A percentile compares a stretch with the other conserved stretches of the same genome.
phyloP scores from a whole-genome alignment of 2,329 filamentous ascomycete species.

The Trichophyton simii region DNA sequence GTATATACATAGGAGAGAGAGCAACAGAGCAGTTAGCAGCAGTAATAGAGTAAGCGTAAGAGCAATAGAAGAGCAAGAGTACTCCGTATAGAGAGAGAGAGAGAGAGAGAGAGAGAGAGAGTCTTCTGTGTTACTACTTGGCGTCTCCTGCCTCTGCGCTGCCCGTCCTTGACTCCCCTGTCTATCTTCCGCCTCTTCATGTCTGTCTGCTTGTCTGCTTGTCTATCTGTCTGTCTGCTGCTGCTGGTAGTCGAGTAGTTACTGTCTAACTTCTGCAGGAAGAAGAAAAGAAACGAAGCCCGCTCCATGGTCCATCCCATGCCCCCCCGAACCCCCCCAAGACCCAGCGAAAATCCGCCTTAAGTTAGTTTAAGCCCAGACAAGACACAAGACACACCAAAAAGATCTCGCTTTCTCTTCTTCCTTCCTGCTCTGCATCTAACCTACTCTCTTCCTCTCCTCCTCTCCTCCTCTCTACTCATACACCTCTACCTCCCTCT shows the following conservation, averaged over 20 bases:
- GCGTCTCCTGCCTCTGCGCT: constrained; percentile 4
- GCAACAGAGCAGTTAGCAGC: background rate
- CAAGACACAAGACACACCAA: too few relatives aligned
- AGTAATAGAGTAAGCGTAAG: too few relatives aligned
- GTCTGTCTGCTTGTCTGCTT: background rate
- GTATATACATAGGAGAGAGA: too few relatives aligned
- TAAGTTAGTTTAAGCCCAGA: too few relatives aligned
- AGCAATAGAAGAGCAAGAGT: background rate
- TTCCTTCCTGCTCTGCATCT: constrained; percentile 8
- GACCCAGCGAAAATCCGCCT: too few relatives aligned
- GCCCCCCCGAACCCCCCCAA: too few relatives aligned
- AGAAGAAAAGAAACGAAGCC: too few relatives aligned
- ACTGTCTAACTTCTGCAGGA: background rate
- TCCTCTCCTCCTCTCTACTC: constrained; percentile 10
- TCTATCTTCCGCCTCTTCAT: constrained; percentile 10
- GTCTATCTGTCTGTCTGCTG: constrained; percentile 2
- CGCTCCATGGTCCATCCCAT: too few relatives aligned
- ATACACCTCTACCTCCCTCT: background rate
- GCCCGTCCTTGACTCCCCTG: constrained; percentile 8
- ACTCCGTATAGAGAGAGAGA: background rate
- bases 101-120: background rate
- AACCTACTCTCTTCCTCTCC: background rate
- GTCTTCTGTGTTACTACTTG: constrained; percentile 3
- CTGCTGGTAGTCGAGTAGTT: background rate
- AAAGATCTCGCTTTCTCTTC: background rate